These are phyloP conservation scores for Botrytis tulipae DNA, from an alignment of 2,329 filamentous ascomycete genomes.

Conservation along the genomic window DNA sequence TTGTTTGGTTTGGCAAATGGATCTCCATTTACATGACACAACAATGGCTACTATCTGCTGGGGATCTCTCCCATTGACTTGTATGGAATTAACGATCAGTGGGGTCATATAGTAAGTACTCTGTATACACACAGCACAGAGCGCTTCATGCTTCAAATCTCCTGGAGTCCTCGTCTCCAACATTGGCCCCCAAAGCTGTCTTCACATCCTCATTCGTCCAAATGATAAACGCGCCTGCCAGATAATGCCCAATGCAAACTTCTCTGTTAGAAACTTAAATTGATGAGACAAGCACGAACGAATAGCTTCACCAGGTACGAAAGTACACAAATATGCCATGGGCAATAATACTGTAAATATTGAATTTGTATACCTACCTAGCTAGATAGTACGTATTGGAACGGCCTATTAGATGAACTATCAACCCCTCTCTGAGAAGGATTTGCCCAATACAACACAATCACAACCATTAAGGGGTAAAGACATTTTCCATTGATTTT, in stretches of 20 bases:
- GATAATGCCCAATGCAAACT: slow-evolving; percentile 19
- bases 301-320: background rate
- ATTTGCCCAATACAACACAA: background rate
- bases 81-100: slow-evolving; percentile 6
- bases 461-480: slow-evolving; percentile 5
- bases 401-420: background rate
- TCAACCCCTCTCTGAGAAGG: background rate
- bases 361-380: background rate
- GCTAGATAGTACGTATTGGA: background rate
- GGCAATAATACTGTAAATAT: background rate
- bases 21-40: slow-evolving; percentile 2
- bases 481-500: slow-evolving; percentile 3
- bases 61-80: background rate
- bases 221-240: slow-evolving; percentile 2
- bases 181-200: background rate
- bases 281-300: slow-evolving; percentile 17
- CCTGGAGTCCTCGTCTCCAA: background rate
- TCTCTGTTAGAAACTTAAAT: slow-evolving; percentile 14
- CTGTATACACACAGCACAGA: background rate
- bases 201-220: slow-evolving; percentile 7
- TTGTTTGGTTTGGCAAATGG: background rate
- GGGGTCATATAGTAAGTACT: background rate
- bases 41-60: background rate
- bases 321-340: background rate
- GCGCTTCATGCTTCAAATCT: slow-evolving; percentile 14